Base-by-base conservation (phyloP, 805 yeast genomes). In the Suhomyces xylopsoci region DNA sequence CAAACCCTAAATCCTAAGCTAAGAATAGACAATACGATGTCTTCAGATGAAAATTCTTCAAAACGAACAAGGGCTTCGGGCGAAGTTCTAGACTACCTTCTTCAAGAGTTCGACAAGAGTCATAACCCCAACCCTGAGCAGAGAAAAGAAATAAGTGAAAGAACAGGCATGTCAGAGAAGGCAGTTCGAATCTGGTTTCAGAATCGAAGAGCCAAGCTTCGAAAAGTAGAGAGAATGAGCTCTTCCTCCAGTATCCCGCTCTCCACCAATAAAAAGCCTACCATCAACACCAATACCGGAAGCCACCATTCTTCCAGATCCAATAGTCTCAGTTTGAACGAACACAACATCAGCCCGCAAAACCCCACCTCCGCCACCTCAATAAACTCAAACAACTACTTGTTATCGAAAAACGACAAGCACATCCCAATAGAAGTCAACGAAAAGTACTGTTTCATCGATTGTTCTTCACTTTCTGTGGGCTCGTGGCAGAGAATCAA, bases 141-240 rank as follows among this genome's bases (percentile, higher is more conserved):
- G 51, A 74, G 97, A 41, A 85, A 85, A 62, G 80, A 77, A 28
- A 83, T 91, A 38, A 83, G 94, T 40, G 82, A 79, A 2, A 78
- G 78, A 55, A 88, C 96, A 1, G 88, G 86, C 17, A 85, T 90
- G 88, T 82, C 91, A 12, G 97, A 91, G 61, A 81, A 94, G 56
- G 89, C 92, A 12, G 96, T 91, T 2, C 78, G 96, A 51, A 91
- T 91, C 43, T 91, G 97, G 97, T 91, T 90, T 63, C 97, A 91
- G 67, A 90, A 90, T 65, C 75, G 92, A 60, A 73, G 97, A 56
- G 94, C 94, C 19, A 88, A 88, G 65, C 78, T 83, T 44, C 77
- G 91, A 62, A 87, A 87, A 67, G 68, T 81, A 61, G 88, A 84
- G 59, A 78, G 84, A 52, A 69, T 78, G 66, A 70, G 66, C 28